A percentile compares a stretch with the other conserved stretches of the same genome.
Conservation (phyloP, 257 asterid species). For the Nicotiana attenuata region DNA sequence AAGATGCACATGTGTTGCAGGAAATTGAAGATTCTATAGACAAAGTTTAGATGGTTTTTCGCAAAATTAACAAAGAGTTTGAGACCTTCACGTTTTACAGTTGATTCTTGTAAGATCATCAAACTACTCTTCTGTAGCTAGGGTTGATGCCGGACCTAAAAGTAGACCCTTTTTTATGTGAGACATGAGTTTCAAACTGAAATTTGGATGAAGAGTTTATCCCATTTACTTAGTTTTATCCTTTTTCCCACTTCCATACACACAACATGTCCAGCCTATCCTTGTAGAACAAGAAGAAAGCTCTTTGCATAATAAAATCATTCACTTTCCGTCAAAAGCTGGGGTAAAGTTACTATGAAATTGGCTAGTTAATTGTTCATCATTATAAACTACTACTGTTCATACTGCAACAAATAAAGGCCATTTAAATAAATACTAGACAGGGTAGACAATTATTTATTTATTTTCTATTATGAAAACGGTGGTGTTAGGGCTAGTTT, state of each 20-base stretch:
- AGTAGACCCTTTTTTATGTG: background rate
- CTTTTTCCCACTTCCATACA: no score
- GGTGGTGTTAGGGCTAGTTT: background rate
- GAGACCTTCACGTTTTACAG: background rate
- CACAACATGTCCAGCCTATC: background rate
- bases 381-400: no score
- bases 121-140: background rate
- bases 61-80: background rate
- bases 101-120: background rate
- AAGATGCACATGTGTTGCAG: background rate
- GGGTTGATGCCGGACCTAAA: background rate
- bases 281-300: background rate
- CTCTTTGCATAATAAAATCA: background rate
- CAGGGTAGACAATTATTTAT: background rate
- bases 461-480: background rate
- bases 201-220: no score
- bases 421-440: background rate
- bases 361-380: background rate
- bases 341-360: background rate
- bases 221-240: no score
- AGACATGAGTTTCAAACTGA: background rate
- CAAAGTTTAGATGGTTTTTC: background rate
- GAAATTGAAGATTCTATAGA: background rate
- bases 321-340: background rate
- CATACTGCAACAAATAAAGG: background rate